These are phyloP conservation scores for Ceratocystis colombiana DNA, from an alignment of 2,329 filamentous ascomycete genomes.

Conservation along the genomic window DNA sequence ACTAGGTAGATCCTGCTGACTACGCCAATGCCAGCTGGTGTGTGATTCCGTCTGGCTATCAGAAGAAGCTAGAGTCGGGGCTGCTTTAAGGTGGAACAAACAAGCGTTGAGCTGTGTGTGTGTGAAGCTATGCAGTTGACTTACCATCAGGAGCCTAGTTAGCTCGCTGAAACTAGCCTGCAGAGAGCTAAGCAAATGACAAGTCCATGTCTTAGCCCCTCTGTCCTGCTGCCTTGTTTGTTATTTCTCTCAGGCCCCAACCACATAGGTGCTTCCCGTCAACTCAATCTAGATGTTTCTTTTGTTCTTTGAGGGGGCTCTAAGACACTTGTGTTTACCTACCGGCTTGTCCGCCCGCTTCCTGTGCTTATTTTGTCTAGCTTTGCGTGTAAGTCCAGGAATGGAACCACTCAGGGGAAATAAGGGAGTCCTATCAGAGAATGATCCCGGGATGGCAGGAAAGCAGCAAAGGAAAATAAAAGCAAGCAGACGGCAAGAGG, in stretches of 20 bases:
- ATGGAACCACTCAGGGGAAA: not conserved
- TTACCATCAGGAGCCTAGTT: not conserved
- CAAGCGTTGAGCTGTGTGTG: not conserved
- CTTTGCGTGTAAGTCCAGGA: not conserved
- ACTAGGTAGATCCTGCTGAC: not conserved
- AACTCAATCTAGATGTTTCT: not conserved
- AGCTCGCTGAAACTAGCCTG: not conserved
- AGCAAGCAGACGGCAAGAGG: not conserved
- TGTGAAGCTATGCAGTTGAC: not conserved
- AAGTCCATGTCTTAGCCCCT: constrained; percentile 11
- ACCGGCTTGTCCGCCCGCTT: not conserved
- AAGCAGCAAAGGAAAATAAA: not conserved
- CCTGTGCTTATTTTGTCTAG: not conserved
- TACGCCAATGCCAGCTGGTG: not conserved
- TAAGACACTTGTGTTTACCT: not conserved
- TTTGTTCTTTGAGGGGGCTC: constrained; percentile 5
- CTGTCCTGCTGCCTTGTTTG: not conserved
- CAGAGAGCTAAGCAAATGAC: not conserved
- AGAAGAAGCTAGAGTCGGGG: not conserved
- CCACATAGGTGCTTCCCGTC: not conserved
- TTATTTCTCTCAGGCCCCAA: constrained; percentile 1
- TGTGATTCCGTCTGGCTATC: not conserved
- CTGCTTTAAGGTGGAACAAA: not conserved
- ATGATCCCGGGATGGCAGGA: not conserved
- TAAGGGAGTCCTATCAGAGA: not conserved